phyloP scores from a whole-genome alignment of 768 basidiomycete genomes.

The Leccinum obscurum region DNA sequence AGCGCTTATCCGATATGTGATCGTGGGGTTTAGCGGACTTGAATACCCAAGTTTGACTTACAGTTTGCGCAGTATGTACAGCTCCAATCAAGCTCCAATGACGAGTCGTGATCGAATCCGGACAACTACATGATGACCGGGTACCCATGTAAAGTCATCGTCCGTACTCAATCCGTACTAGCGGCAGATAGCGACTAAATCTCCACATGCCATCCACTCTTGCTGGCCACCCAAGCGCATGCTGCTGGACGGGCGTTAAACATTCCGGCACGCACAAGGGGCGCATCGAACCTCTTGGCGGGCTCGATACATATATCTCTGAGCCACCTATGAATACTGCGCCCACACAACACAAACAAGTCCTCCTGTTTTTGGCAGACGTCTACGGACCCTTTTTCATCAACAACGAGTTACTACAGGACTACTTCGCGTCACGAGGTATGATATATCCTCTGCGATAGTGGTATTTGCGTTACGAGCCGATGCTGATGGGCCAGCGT shows the following conservation, averaged over 20 bases:
- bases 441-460: background rate
- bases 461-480: background rate
- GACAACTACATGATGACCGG: background rate
- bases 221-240: conserved; percentile 45
- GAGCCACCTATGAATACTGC: conserved; percentile 38
- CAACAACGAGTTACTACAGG: conserved; percentile 59
- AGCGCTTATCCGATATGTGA: no score
- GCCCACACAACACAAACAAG: conserved; percentile 34
- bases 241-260: conserved; percentile 49
- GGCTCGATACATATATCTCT: conserved; percentile 53
- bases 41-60: no score
- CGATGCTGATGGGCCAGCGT: background rate
- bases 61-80: background rate
- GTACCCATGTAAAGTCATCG: background rate
- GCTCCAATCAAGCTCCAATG: no score
- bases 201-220: conserved; percentile 21
- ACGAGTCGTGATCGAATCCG: background rate
- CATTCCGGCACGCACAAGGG: conserved; percentile 51
- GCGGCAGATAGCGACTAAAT: background rate
- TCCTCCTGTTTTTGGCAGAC: conserved; percentile 58
- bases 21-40: background rate
- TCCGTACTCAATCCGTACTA: background rate
- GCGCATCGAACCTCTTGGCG: conserved; percentile 43
- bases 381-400: conserved; percentile 55
- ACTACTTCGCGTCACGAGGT: conserved; percentile 62